Evolutionary conservation across 176 grass and related monocot genomes (phyloP).

Genomic region (Paspalum vaginatum): DNA sequence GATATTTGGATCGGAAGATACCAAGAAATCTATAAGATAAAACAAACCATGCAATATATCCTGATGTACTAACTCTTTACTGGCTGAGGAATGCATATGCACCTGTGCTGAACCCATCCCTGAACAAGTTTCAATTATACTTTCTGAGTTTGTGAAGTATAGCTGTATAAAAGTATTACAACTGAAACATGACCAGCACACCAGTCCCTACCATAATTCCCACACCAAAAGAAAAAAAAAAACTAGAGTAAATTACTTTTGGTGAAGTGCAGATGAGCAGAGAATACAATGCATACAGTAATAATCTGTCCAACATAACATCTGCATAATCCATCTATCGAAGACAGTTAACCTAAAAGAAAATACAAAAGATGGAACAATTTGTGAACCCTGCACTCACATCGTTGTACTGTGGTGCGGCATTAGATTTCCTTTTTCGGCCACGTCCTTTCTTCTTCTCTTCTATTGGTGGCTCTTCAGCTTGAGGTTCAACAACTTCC

Average conservation of each 20-base stretch:
- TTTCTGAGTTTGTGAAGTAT: background rate
- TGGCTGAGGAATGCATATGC: background rate
- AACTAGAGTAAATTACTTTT: background rate
- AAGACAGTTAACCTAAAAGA: background rate
- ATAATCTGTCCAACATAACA: conserved; percentile 12
- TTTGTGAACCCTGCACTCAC: conserved; percentile 56
- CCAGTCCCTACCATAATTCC: background rate
- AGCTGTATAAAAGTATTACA: background rate
- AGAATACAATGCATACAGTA: background rate
- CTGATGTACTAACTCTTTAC: background rate
- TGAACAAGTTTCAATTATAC: background rate
- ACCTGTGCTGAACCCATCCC: conserved; percentile 9
- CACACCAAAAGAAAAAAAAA: background rate
- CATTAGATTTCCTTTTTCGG: conserved; percentile 61
- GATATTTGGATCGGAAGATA: background rate
- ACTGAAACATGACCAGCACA: background rate
- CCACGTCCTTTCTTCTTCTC: conserved; percentile 62
- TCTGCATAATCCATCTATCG: conserved; percentile 19
- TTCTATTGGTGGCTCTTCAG: conserved; percentile 50
- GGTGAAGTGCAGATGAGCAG: background rate
- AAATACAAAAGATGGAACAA: background rate
- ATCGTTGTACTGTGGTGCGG: conserved; percentile 64
- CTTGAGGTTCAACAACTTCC: conserved; percentile 48
- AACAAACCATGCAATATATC: conserved; percentile 8
- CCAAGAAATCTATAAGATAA: conserved; percentile 5